phyloP scores from a whole-genome alignment of 768 basidiomycete genomes.

The Cystobasidium ongulense region DNA sequence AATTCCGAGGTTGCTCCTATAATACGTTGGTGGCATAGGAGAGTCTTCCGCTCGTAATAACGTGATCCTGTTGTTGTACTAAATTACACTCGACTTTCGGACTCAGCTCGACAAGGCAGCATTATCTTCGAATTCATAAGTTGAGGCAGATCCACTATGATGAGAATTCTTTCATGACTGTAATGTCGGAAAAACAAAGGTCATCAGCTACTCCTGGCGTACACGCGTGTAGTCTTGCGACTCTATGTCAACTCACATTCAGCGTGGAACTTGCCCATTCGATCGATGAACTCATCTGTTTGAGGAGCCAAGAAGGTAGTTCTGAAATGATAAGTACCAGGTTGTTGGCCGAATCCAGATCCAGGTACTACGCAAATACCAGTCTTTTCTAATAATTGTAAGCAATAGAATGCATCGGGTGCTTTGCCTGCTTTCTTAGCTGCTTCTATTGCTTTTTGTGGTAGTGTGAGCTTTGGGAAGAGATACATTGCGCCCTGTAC shows the following conservation, averaged over 20 bases:
- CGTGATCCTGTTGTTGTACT: neutral
- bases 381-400: constrained; percentile 72
- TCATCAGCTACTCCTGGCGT: neutral
- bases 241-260: constrained; percentile 43
- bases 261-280: constrained; percentile 67
- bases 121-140: neutral
- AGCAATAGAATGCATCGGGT: constrained; percentile 82
- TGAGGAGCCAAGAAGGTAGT: constrained; percentile 91
- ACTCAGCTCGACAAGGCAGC: no score
- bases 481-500: constrained; percentile 83
- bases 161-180: constrained; percentile 31
- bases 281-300: constrained; percentile 80
- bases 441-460: constrained; percentile 62
- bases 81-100: no score
- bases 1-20: no score
- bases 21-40: no score
- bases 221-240: no score
- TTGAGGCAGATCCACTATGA: neutral
- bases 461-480: constrained; percentile 72
- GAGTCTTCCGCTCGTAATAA: neutral
- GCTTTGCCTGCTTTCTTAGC: constrained; percentile 64
- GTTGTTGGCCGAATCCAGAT: constrained; percentile 85
- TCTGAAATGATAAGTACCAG: constrained; percentile 81
- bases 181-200: neutral
- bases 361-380: constrained; percentile 93